Evolutionary conservation across 768 basidiomycete genomes (phyloP), one percentile per base, ranked within the genome.

Genomic region (Tephrocybe sp.): DNA sequence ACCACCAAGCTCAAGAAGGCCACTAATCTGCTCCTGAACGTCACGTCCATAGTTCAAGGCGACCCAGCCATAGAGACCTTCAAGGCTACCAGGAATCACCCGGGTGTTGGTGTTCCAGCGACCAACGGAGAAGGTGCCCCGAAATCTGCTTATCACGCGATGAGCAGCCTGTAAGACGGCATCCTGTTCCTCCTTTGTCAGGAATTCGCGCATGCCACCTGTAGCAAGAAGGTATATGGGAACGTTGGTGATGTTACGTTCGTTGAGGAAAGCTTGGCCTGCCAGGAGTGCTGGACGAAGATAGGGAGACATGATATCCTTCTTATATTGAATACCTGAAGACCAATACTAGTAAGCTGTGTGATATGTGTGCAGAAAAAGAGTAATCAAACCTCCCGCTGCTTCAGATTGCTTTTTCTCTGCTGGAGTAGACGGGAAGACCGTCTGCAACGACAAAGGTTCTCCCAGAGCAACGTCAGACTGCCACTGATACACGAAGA

Each of bases 51-150:
- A 51, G 24, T 55, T 55, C 18, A 48, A 15, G 6, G 54, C 54
- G 2, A 50, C 54, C 49, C 54, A 55, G 0, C 49, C 54, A n/a
- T 50, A 55, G 12, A 55, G 49, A 7, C 54, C 54, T 25, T 55
- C 54, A 10, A 44, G 18, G 15, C 37, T 36, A 1, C 54, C 54
- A 15, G 54, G 45, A 29, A 55, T 55, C 13, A 55, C 54, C 22
- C 49, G 49, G 0, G 45, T 36, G 9, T 50, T 42, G 1, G 27
- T 50, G 4, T 33, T 27, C 54, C 45, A 44, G 16, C 1, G 10
- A 1, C 54, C 54, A 4, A 47, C 46, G 16, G 41, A 23, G 21
- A 47, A 55, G 12, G 36, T 44, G 3, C 22, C 29, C 4, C 12
- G 19, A 27, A 47, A 15, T 13, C 15, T 5, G 15, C 10, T 29